Conservation (phyloP, 2,329 filamentous ascomycete species). For the Colletotrichum higginsianum region DNA sequence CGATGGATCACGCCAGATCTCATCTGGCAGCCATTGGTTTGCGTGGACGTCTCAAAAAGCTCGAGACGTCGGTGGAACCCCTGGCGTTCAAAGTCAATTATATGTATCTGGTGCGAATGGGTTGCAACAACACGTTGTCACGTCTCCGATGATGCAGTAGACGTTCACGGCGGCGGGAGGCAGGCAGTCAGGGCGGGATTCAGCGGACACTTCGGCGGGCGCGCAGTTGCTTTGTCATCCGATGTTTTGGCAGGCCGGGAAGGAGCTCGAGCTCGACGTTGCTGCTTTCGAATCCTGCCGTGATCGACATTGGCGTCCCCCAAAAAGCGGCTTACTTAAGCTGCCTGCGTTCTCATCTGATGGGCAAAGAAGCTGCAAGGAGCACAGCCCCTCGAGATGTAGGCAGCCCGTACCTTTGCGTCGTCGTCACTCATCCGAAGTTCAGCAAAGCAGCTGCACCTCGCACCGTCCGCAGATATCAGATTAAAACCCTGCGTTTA, state of each 20-base stretch:
- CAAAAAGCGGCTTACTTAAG: conserved; percentile 3
- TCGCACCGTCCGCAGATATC: not conserved
- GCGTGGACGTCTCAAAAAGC: not conserved
- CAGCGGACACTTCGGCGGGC: conserved; percentile 14
- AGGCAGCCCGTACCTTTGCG: not conserved
- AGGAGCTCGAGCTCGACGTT: no score
- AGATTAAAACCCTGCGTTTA: not conserved
- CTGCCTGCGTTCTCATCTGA: not conserved
- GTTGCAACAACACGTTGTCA: not conserved
- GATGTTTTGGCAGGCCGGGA: not conserved
- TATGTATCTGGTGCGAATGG: not conserved
- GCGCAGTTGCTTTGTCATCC: conserved; percentile 38
- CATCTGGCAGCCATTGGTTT: conserved; percentile 14
- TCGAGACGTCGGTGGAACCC: not conserved
- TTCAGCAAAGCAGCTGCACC: not conserved
- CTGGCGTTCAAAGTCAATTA: not conserved
- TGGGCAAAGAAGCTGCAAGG: not conserved
- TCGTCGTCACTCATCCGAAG: not conserved
- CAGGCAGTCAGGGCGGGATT: not conserved
- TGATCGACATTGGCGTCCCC: not conserved
- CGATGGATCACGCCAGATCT: not conserved
- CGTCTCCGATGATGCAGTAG: conserved; percentile 1
- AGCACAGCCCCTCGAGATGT: conserved; percentile 3
- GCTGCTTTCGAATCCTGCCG: not conserved
- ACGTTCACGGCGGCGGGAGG: conserved; percentile 21